These are phyloP conservation scores for Arctium lappa DNA, from an alignment of 129 eudicot genomes.

Conservation along the genomic window DNA sequence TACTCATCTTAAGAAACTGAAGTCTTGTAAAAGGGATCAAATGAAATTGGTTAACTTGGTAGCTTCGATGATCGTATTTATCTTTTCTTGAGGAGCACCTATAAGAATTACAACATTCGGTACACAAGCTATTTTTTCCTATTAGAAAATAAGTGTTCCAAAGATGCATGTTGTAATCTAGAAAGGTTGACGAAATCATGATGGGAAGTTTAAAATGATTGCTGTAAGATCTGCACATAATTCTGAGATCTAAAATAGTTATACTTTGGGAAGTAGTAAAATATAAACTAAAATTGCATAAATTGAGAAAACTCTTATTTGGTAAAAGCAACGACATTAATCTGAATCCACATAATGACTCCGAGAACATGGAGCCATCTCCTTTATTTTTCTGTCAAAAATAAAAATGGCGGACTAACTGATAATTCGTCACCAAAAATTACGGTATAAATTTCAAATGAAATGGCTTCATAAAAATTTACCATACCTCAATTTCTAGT, in stretches of 20 bases:
- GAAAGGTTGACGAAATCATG: not conserved
- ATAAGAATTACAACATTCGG: not conserved
- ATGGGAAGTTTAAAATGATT: not conserved
- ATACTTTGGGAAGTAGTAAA: not conserved
- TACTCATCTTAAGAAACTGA: not conserved
- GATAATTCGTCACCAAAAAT: not conserved
- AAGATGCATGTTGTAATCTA: not conserved
- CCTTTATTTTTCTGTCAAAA: too few relatives aligned
- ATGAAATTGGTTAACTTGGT: not conserved
- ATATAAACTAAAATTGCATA: not conserved
- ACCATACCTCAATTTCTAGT: conserved; percentile 69
- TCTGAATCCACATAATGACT: too few relatives aligned
- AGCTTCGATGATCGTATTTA: not conserved
- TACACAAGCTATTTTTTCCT: not conserved
- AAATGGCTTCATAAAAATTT: not conserved
- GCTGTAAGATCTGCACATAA: not conserved
- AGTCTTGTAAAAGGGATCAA: not conserved
- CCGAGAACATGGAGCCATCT: too few relatives aligned
- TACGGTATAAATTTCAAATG: not conserved
- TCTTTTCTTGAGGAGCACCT: not conserved
- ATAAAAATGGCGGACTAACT: too few relatives aligned
- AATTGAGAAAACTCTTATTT: not conserved
- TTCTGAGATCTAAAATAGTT: not conserved
- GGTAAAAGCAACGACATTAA: not conserved
- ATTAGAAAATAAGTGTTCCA: not conserved